A percentile compares a stretch with the other conserved stretches of the same genome.
phyloP scores from a whole-genome alignment of 2,329 filamentous ascomycete species.

The Chaetomium strumarium region DNA sequence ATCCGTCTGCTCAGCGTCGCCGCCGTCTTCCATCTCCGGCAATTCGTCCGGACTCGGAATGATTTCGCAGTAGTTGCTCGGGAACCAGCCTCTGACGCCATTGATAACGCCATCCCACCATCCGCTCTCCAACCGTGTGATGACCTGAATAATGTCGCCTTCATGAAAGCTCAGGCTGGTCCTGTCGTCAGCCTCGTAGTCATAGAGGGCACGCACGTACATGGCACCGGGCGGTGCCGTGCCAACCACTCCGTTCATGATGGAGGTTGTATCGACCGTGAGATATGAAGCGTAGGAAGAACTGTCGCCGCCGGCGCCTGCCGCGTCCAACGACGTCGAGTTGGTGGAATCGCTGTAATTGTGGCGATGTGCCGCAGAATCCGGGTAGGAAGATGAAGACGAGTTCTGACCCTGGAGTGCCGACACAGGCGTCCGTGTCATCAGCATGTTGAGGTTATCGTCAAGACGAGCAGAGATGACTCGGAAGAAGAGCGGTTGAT shows the following conservation, averaged over 20 bases:
- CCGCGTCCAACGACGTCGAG: constrained; percentile 29
- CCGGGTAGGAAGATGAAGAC: constrained; percentile 27
- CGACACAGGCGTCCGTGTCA: constrained; percentile 44
- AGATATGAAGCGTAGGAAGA: constrained; percentile 20
- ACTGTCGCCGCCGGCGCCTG: constrained; percentile 30
- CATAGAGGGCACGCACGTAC: constrained; percentile 93
- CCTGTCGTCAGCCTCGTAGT: constrained; percentile 95
- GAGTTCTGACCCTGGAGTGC: constrained; percentile 40
- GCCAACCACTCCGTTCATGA: constrained; percentile 58
- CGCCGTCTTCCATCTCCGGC: constrained; percentile 53
- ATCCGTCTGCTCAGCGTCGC: constrained; percentile 47
- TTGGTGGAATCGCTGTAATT: constrained; percentile 25
- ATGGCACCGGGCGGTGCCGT: constrained; percentile 61
- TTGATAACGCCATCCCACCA: constrained; percentile 99
- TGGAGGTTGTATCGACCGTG: constrained; percentile 22
- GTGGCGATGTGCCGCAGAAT: constrained; percentile 7
- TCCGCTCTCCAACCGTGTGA: constrained; percentile 94
- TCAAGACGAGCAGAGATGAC: constrained; percentile 16
- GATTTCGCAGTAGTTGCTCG: constrained; percentile 95
- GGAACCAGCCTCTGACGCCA: constrained; percentile 95
- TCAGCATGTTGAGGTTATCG: constrained; percentile 42
- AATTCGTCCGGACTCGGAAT: constrained; percentile 72
- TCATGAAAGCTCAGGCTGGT: constrained; percentile 95
- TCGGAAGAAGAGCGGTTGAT: constrained; percentile 14
- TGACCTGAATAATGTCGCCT: constrained; percentile 96